These are phyloP conservation scores for Darksidea phi DNA, from an alignment of 495 filamentous ascomycete species.

Conservation along the genomic window DNA sequence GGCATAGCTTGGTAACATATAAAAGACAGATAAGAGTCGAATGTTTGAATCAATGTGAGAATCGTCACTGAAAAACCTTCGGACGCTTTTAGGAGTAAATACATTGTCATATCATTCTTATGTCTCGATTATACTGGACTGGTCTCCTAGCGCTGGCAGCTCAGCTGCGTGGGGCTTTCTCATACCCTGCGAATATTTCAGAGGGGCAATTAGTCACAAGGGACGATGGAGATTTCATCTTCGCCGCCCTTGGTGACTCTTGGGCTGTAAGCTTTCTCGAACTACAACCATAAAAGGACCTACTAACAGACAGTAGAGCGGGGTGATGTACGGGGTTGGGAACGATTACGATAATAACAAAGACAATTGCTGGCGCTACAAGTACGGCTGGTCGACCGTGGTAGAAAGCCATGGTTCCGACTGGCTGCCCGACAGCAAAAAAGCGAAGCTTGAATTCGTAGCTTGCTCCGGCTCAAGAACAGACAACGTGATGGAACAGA, in stretches of 20 bases:
- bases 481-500: slow-evolving; percentile 2
- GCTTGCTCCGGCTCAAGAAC: not conserved
- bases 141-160: not conserved
- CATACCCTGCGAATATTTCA: not conserved
- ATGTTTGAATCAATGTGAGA: not conserved
- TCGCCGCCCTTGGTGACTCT: not conserved
- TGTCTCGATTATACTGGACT: not conserved
- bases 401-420: not conserved
- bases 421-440: not conserved
- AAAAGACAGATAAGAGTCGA: not conserved
- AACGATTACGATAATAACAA: not conserved
- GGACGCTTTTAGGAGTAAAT: not conserved
- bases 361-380: not conserved
- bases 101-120: not conserved
- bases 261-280: not conserved
- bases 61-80: not conserved
- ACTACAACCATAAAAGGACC: not conserved
- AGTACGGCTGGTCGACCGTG: slow-evolving; percentile 1
- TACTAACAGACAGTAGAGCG: slow-evolving; percentile 1
- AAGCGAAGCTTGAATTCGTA: not conserved
- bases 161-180: not conserved
- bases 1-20: not conserved
- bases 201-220: not conserved
- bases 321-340: not conserved
- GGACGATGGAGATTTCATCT: not conserved